Evolutionary conservation across 805 yeast species (phyloP).

Genomic region (Ogataea methanolica): DNA sequence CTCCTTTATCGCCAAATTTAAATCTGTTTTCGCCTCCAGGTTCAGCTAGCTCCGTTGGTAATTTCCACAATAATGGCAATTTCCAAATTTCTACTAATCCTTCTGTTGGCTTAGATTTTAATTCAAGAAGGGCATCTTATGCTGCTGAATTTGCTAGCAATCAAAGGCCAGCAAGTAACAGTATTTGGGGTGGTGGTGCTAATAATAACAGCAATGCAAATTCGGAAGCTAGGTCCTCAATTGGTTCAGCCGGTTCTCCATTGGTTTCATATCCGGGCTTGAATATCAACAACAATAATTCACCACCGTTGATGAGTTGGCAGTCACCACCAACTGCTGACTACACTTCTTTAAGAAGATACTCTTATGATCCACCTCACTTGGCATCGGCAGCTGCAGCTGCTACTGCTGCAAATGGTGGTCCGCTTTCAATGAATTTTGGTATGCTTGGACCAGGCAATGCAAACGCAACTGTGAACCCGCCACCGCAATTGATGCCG

Average conservation of each 20-base stretch:
- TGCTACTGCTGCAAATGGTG: constrained; percentile 3
- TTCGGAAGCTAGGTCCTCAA: constrained; percentile 17
- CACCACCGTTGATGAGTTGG: constrained; percentile 18
- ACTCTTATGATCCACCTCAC: constrained; percentile 18
- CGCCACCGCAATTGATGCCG: neutral
- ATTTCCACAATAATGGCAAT: constrained; percentile 2
- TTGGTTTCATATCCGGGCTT: constrained; percentile 11
- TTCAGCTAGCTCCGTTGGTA: constrained; percentile 1
- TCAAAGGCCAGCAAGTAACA: constrained; percentile 13
- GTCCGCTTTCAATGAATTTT: constrained; percentile 4
- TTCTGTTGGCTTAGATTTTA: constrained; percentile 4
- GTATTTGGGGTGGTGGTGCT: constrained; percentile 7
- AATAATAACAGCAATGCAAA: constrained; percentile 5
- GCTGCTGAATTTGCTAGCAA: constrained; percentile 16
- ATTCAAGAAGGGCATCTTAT: constrained; percentile 19
- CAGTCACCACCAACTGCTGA: constrained; percentile 23
- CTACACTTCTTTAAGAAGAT: constrained; percentile 19
- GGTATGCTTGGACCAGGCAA: neutral
- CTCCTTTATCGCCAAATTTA: constrained; percentile 17
- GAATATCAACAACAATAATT: constrained; percentile 5
- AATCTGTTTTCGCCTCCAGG: constrained; percentile 10
- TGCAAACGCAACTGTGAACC: neutral
- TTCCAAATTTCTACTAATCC: neutral
- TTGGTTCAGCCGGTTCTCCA: constrained; percentile 25
- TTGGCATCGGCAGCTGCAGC: neutral